Evolutionary conservation across 2,329 filamentous ascomycete species (phyloP), one percentile per base, ranked within the genome.

Genomic region (Chrysosporium keratinophilum): DNA sequence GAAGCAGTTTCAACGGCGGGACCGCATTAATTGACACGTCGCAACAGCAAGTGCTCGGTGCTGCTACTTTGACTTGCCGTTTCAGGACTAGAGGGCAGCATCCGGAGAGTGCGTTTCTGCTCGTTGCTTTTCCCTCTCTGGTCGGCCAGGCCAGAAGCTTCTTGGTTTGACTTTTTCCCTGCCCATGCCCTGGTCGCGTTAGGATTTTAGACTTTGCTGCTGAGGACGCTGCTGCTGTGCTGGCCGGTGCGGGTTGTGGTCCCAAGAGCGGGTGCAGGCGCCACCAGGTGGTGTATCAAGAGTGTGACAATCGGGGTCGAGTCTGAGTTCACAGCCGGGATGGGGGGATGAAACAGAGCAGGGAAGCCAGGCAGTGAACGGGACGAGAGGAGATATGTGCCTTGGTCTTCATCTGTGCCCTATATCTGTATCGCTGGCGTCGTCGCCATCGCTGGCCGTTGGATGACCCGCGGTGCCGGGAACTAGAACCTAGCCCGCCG

Each of bases 171-270:
- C 7, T 20, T 20, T 47, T 40, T 15, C 35, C 17, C 5, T 42
- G 3, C 37, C n/a, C 48, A 11, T 17, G 39, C 42, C 39, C 23
- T 50, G 42, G 17, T 42, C 23, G 23, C 3, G 23, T 20, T 35
- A n/a, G 5, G 39, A 20, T 43, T 50, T 50, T 28, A 28, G 42
- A 43, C 39, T 50, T 42, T 43, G 39, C n/a, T 42, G 37, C 42
- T 43, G 48, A 43, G 17, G 35, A 20, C 39, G 48, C 48, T 42
- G 48, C n/a, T 28, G 23, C 23, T 28, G 23, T 31, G 37, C 19
- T 43, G 48, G 48, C 48, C 15, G 17, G 4, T 4, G 23, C 7
- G 23, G 23, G 46, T 15, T 35, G 20, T 40, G 46, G 34, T 35
- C 43, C 31, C 1, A 28, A 50, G 11, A 43, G 23, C 37, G 28